Evolutionary conservation across 2,329 filamentous ascomycete genomes (phyloP), one percentile per base, ranked within the genome.

Genomic region (Pseudogymnoascus pannorum): DNA sequence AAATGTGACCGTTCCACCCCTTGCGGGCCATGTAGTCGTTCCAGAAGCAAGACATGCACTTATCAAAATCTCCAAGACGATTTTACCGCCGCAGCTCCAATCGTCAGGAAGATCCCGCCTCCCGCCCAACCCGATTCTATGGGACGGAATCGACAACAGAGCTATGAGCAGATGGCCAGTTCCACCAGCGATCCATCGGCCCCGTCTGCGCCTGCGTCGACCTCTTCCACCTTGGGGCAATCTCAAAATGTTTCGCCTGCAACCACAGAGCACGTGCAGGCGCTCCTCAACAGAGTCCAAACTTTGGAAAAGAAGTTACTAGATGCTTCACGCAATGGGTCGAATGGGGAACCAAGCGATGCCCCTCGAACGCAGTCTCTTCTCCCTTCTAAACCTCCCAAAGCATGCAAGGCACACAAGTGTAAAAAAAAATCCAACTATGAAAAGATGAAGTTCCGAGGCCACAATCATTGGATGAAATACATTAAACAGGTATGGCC

Each of bases 1-100:
- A 77, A 76, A 59, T 79, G 77, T 63, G 75, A 79, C 62, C 69
- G 76, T 1, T 72, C 69, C 16, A 68, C 72, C 20, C 77, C 77
- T 4, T 79, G 76, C 63, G 62, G 65, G 14, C 74, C 73, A 62
- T 78, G 75, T 64, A 67, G 70, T 4, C 64, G 64, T 14, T 68
- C 70, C 1, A 68, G 69, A 12, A 71, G 70, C 51, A 66, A 66
- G 57, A 66, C 65, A 6, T 78, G 76, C 59, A 69, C 63, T 9
- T 77, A 69, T 62, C 61, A 20, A 63, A 65, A 42, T 64, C 60
- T 29, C n/a, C 59, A 29, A 20, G 48, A 12, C 59, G 61, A 29
- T n/a, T 33, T 3, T 58, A 33, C 14, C 24, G 26, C 60, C 59
- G 62, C 48, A 51, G 51, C 59, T 31, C 24, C 6, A 35, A 26